Evolutionary conservation across 1,284 basidiomycete species (phyloP), one percentile per base, ranked within the genome.

Genomic region (Tilletia indica): DNA sequence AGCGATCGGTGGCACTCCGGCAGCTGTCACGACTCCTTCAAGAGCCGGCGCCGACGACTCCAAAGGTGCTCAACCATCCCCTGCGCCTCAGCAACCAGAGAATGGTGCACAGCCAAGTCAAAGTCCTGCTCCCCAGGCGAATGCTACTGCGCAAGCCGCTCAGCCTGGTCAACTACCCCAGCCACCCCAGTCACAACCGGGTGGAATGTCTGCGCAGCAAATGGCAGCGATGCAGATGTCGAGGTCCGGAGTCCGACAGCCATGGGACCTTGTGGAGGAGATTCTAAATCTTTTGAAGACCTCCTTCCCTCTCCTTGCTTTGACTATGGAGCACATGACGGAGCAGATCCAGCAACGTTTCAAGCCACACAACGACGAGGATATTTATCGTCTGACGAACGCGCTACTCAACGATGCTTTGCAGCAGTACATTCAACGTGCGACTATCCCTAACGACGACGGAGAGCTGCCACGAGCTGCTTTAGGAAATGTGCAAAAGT

Each of bases 281-380:
- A 91, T 99, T 74, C 90, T 95, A 67, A 92, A 95, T 82, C 91
- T 94, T 70, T 88, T 99, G 80, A 99, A 99, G 87, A 98, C 96
- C 0, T 92, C 93, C 0, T 97, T 97, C 87, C 97, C 97, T 0
- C 88, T 99, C 19, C 88, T 99, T 31, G 93, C 96, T 36, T 87
- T 98, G 42, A 97, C 93, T 70, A 89, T 99, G 88, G 97, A 99
- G 86, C 97, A 94, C 66, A 93, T 99, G 88, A 93, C 97, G 25
- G 97, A 99, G 80, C 96, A 99, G 85, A 92, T 99, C 77, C 89
- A 90, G 56, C 89, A 91, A 75, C 90, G 95, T 63, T 97, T 98
- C 87, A 98, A 98, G 85, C 89, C 93, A 1, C 89, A 89, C 6
- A 89, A 90, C 1, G 97, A 99, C 77, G 97, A 99, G 85, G 96